These are phyloP conservation scores for Pseudofabraea citricarpa DNA, from an alignment of 2,329 filamentous ascomycete genomes.

Conservation along the genomic window DNA sequence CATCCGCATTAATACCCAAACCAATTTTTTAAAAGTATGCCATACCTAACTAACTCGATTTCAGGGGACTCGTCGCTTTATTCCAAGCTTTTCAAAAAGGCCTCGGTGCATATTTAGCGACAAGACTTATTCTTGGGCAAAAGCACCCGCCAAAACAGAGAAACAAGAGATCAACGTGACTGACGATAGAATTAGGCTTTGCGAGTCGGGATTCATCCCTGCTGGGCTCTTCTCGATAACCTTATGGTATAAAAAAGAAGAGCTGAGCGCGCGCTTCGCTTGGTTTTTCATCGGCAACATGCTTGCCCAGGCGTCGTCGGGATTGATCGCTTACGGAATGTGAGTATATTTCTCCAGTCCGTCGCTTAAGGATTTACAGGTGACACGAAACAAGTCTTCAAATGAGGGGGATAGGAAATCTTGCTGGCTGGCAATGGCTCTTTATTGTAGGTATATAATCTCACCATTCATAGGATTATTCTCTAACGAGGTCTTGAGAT, in stretches of 20 bases:
- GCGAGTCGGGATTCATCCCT: slow-evolving; percentile 40
- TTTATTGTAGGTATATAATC: slow-evolving; percentile 27
- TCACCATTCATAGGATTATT: no score
- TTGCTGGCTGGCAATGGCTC: slow-evolving; percentile 42
- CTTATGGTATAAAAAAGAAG: slow-evolving; percentile 40
- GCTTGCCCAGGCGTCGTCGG: slow-evolving; percentile 33
- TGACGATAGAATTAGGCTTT: slow-evolving; percentile 5
- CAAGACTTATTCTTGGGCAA: slow-evolving; percentile 34
- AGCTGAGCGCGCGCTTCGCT: slow-evolving; percentile 41
- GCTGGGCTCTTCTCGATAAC: slow-evolving; percentile 43
- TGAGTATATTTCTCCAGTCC: slow-evolving; percentile 34
- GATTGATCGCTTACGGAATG: slow-evolving; percentile 39
- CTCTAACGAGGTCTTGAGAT: no score
- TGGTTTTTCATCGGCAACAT: slow-evolving; percentile 42
- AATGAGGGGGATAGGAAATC: slow-evolving; percentile 31
- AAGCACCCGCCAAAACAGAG: no score
- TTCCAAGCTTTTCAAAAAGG: slow-evolving; percentile 37
- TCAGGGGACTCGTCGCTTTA: slow-evolving; percentile 30
- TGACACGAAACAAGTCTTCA: no score
- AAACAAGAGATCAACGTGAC: no score
- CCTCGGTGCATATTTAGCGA: slow-evolving; percentile 31
- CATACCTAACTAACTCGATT: no score
- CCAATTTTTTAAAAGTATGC: no score
- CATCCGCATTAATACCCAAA: no score
- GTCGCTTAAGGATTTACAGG: no score